Conservation (phyloP, 306 rosid genomes). For the Quercus mongolica region DNA sequence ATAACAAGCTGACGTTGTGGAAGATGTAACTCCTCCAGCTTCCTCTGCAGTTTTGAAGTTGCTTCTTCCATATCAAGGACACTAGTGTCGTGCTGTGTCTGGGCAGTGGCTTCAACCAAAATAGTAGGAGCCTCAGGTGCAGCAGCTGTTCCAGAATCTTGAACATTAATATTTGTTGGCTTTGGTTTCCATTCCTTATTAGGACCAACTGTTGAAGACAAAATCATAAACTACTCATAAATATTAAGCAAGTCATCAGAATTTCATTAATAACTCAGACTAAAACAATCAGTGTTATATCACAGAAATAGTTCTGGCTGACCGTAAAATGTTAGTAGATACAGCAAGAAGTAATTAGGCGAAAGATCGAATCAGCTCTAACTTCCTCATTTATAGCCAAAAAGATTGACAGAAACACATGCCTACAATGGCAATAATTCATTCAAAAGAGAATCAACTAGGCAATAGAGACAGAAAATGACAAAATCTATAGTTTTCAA, state of each 20-base stretch:
- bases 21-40: slow-evolving; percentile 65
- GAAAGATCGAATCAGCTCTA: not conserved
- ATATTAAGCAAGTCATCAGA: slow-evolving; percentile 23
- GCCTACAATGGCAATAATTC: not conserved
- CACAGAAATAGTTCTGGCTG: not conserved
- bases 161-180: slow-evolving; percentile 47
- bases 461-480: not conserved
- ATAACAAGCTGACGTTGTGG: slow-evolving; percentile 82
- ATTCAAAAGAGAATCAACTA: slow-evolving; percentile 3
- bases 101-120: slow-evolving; percentile 37
- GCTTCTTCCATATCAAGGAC: slow-evolving; percentile 61
- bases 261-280: slow-evolving; percentile 2
- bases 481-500: not conserved
- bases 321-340: not conserved
- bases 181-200: slow-evolving; percentile 99
- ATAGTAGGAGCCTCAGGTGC: slow-evolving; percentile 47
- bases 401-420: not conserved
- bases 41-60: slow-evolving; percentile 61
- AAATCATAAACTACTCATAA: slow-evolving; percentile 26
- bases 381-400: not conserved
- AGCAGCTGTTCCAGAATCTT: slow-evolving; percentile 53
- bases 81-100: slow-evolving; percentile 45
- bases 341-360: not conserved
- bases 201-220: slow-evolving; percentile 70
- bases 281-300: not conserved